phyloP scores from a whole-genome alignment of 305 asterid genomes.

The Solanum hybrid region DNA sequence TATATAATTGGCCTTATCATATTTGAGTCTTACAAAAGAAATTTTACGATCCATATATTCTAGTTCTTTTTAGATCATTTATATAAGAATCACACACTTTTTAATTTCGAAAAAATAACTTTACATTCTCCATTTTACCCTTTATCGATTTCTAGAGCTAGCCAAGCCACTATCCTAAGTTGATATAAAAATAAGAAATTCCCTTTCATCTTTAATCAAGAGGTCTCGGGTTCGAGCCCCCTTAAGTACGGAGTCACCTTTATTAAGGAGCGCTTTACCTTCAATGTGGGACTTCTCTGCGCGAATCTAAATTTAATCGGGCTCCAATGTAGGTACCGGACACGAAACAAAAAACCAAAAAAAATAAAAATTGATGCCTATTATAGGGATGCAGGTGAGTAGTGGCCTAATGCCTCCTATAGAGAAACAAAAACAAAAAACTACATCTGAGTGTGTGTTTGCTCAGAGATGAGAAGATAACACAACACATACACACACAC shows the following conservation, averaged over 20 bases:
- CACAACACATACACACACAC: neutral
- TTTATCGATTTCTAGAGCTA: neutral
- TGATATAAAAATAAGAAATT: neutral
- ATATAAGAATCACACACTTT: neutral
- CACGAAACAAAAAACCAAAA: too few species aligned
- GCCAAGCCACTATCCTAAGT: neutral
- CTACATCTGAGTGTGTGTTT: neutral
- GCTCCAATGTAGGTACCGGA: too few species aligned
- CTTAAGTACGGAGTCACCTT: too few species aligned
- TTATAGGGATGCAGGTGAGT: neutral
- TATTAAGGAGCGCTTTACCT: too few species aligned
- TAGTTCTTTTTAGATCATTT: neutral
- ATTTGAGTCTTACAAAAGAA: too few species aligned
- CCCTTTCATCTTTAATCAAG: fast-evolving
- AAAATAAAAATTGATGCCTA: neutral
- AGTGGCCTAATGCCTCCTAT: neutral
- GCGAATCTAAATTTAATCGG: too few species aligned
- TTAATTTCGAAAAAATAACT: neutral
- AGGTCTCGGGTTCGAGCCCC: too few species aligned
- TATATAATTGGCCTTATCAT: too few species aligned
- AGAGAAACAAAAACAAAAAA: neutral
- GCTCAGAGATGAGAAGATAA: neutral
- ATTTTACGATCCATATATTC: too few species aligned
- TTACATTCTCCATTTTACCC: neutral
- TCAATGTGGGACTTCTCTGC: too few species aligned